Percentiles rank a stretch among this genome's conserved stretches.
phyloP scores from a whole-genome alignment of 2,329 filamentous ascomycete genomes.

The Apiospora pterosperma region DNA sequence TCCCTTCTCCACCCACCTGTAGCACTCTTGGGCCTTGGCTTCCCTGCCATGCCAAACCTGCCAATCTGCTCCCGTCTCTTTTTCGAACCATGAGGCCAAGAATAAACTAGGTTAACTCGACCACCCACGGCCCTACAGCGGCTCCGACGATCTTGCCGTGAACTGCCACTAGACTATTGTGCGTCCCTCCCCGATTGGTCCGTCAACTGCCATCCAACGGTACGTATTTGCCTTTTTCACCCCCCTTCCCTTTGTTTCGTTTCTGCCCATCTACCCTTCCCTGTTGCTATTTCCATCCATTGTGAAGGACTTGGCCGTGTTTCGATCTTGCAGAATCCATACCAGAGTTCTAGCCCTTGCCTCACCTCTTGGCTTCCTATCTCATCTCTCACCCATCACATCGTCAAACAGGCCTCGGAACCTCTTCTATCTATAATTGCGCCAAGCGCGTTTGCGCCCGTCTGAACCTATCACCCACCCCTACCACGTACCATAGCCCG shows the following conservation, averaged over 20 bases:
- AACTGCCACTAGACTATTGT: neutral
- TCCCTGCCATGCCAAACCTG: too few species aligned
- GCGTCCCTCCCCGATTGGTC: neutral
- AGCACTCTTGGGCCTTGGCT: neutral
- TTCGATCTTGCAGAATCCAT: neutral
- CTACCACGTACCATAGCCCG: neutral
- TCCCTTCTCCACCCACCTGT: neutral
- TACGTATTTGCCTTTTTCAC: neutral
- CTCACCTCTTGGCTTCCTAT: neutral
- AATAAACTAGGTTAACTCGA: neutral
- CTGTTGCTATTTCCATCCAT: neutral
- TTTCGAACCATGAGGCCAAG: neutral
- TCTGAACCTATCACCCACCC: neutral
- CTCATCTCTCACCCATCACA: neutral
- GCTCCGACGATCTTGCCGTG: neutral
- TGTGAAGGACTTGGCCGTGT: neutral
- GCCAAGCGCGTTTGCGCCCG: neutral
- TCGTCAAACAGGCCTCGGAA: neutral
- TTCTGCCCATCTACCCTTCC: neutral
- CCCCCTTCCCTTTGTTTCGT: slow-evolving; percentile 2
- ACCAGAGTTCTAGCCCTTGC: too few species aligned
- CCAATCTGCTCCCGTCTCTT: too few species aligned
- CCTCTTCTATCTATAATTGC: neutral
- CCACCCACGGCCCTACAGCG: neutral
- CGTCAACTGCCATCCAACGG: neutral